Conservation (phyloP, 2,329 filamentous ascomycete genomes). For the Neurospora sp. region DNA sequence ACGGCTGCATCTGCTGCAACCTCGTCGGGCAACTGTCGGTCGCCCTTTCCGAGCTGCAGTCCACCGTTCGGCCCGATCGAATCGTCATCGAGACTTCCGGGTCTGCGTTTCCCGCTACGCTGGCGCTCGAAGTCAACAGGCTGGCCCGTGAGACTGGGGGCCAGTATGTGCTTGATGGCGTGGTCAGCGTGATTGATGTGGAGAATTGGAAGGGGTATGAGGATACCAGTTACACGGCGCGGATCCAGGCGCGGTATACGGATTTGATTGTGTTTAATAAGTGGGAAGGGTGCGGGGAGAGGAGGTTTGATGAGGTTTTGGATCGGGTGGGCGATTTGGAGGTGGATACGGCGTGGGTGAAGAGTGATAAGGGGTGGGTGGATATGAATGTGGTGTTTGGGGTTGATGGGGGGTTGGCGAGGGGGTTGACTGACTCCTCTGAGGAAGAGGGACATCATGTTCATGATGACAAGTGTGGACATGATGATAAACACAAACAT, state of each 20-base stretch:
- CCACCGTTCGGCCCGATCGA: conserved; percentile 54
- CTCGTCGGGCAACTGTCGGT: conserved; percentile 82
- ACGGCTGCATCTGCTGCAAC: conserved; percentile 98
- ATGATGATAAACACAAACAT: conserved; percentile 28
- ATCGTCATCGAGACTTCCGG: conserved; percentile 93
- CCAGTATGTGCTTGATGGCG: conserved; percentile 68
- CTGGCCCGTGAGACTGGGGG: conserved; percentile 54
- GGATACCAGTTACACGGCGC: conserved; percentile 80
- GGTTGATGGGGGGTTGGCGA: conserved; percentile 70
- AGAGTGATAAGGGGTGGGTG: conserved; percentile 72
- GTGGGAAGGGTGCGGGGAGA: conserved; percentile 69
- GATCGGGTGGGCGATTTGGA: conserved; percentile 75
- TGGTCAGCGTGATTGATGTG: conserved; percentile 82
- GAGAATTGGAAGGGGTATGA: conserved; percentile 94
- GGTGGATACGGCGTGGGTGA: conserved; percentile 71
- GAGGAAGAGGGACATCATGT: conserved; percentile 22
- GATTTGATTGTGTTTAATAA: conserved; percentile 90
- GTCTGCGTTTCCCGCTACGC: conserved; percentile 75
- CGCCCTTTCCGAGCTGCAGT: conserved; percentile 65
- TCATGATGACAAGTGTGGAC: conserved; percentile 25
- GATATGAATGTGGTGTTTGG: conserved; percentile 74
- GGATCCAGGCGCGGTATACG: conserved; percentile 80
- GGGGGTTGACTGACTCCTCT: conserved; percentile 32
- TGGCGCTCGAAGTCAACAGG: conserved; percentile 84
- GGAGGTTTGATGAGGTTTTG: conserved; percentile 64